These are phyloP conservation scores for Serendipita sp. DNA, from an alignment of 768 basidiomycete species.

Conservation along the genomic window DNA sequence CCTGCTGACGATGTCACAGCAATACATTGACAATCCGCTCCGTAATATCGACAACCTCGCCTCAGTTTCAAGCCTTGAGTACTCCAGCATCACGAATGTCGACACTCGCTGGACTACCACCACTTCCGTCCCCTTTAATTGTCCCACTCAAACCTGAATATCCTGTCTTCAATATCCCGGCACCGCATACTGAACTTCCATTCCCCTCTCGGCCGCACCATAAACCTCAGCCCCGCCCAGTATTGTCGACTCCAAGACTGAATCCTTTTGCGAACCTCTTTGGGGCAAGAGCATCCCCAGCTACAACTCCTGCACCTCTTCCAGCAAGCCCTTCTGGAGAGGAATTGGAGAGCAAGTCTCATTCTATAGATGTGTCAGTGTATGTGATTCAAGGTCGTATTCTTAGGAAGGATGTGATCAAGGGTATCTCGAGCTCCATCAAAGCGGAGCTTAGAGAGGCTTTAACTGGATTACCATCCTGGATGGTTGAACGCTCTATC, in stretches of 20 bases:
- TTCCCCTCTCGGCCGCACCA: not conserved
- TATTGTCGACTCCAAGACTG: slow-evolving; percentile 32
- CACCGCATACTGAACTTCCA: slow-evolving; percentile 7
- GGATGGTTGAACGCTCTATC: slow-evolving; percentile 36
- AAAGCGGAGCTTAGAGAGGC: slow-evolving; percentile 39
- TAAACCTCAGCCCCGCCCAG: slow-evolving; percentile 11
- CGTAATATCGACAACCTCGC: slow-evolving; percentile 26
- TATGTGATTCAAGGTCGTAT: slow-evolving; percentile 42
- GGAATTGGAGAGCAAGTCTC: slow-evolving; percentile 19
- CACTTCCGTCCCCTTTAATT: slow-evolving; percentile 28
- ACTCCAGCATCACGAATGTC: slow-evolving; percentile 23
- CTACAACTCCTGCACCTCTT: slow-evolving; percentile 21
- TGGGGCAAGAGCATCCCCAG: slow-evolving; percentile 17
- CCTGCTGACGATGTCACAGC: slow-evolving; percentile 14
- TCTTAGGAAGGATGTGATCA: slow-evolving; percentile 36
- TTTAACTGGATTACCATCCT: slow-evolving; percentile 31
- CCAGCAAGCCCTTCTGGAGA: slow-evolving; percentile 18
- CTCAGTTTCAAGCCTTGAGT: slow-evolving; percentile 27
- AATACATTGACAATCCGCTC: slow-evolving; percentile 30
- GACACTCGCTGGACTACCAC: slow-evolving; percentile 33
- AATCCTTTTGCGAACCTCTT: slow-evolving; percentile 55
- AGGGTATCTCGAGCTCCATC: slow-evolving; percentile 36
- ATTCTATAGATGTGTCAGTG: slow-evolving; percentile 38
- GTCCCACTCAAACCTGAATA: slow-evolving; percentile 4
- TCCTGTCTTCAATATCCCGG: slow-evolving; percentile 13